Percentiles rank a stretch among this genome's conserved stretches.
Evolutionary conservation across 129 eudicot species (phyloP).

Genomic region (Lactuca saligna): DNA sequence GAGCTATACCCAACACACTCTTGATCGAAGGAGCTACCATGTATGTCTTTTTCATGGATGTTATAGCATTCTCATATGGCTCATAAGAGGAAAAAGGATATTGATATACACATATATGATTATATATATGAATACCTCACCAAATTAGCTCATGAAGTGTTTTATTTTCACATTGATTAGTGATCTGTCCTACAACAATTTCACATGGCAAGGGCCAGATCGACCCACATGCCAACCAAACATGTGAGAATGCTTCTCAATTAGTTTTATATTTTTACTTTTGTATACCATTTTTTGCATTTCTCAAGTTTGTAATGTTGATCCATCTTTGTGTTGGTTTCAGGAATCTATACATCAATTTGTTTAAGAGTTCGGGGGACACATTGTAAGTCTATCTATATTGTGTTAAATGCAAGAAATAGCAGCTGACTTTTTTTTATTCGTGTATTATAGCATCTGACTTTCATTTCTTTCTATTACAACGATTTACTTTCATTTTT

Average conservation of each 20-base stretch:
- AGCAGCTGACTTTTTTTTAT: no score
- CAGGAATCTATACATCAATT: slow-evolving; percentile 62
- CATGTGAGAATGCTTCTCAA: slow-evolving; percentile 41
- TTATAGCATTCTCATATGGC: not conserved
- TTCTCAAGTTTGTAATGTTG: slow-evolving; percentile 5
- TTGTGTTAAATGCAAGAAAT: not conserved
- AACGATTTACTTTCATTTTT: no score
- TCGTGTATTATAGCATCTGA: no score
- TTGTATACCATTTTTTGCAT: not conserved
- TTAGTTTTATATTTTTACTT: slow-evolving; percentile 6
- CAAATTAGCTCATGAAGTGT: not conserved
- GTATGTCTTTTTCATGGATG: slow-evolving; percentile 43
- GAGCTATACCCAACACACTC: slow-evolving; percentile 58
- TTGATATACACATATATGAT: no score
- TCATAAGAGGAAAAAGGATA: no score
- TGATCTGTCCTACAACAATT: slow-evolving; percentile 79
- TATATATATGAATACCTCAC: not conserved
- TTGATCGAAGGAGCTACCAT: slow-evolving; percentile 63
- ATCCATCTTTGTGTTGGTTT: slow-evolving; percentile 8
- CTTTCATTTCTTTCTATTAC: no score
- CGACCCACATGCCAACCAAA: slow-evolving; percentile 54
- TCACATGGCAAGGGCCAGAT: slow-evolving; percentile 69
- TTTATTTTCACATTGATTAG: slow-evolving; percentile 40
- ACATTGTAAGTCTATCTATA: slow-evolving; percentile 47
- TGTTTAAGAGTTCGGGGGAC: slow-evolving; percentile 58